Evolutionary conservation across 345 rosid genomes (phyloP).

Genomic region (Citrus inodora): DNA sequence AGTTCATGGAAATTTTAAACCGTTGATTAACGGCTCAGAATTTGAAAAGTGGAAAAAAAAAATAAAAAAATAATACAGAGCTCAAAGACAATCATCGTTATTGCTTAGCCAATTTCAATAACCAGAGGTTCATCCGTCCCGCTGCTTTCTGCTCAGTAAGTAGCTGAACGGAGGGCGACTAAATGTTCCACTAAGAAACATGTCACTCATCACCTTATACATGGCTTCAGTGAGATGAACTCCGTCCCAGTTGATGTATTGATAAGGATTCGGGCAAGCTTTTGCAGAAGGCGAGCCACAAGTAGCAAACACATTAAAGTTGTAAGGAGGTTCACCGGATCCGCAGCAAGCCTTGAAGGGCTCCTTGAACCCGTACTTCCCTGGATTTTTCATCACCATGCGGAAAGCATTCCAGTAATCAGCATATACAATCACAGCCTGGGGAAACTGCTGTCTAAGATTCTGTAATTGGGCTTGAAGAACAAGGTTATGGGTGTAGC

Average conservation of each 20-base stretch:
- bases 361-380: slow-evolving; percentile 58
- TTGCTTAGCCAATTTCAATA: background rate
- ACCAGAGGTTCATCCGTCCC: slow-evolving; percentile 4
- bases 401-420: slow-evolving; percentile 85
- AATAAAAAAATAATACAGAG: background rate
- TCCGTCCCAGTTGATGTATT: slow-evolving; percentile 92
- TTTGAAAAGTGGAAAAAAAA: background rate
- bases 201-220: slow-evolving; percentile 59
- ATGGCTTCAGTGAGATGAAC: slow-evolving; percentile 90
- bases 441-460: slow-evolving; percentile 57
- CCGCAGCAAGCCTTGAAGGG: slow-evolving; percentile 85
- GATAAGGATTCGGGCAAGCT: slow-evolving; percentile 49
- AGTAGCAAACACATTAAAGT: slow-evolving; percentile 45
- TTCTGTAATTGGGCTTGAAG: slow-evolving; percentile 43
- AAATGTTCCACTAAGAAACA: slow-evolving; percentile 60
- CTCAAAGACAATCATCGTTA: background rate
- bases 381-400: slow-evolving; percentile 43
- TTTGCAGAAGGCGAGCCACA: slow-evolving; percentile 55
- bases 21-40: background rate
- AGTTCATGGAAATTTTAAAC: background rate
- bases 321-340: slow-evolving; percentile 61
- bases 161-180: slow-evolving; percentile 58
- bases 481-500: slow-evolving; percentile 44
- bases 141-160: slow-evolving; percentile 43
- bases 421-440: slow-evolving; percentile 53